These are phyloP conservation scores for Alternaria conjuncta DNA, from an alignment of 2,329 filamentous ascomycete species.

Conservation along the genomic window DNA sequence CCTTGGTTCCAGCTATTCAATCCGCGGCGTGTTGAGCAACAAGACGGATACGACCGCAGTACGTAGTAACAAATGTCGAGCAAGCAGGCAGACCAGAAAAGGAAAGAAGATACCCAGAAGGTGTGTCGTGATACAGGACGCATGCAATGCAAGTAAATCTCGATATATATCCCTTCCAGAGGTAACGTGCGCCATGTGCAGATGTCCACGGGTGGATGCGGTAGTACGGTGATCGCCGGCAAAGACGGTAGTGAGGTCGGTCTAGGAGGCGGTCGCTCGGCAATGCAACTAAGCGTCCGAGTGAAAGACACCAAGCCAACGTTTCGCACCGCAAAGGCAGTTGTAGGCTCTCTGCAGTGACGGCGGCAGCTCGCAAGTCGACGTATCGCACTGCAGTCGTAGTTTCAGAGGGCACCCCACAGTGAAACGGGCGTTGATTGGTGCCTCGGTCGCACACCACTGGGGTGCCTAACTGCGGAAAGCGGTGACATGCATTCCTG, in stretches of 20 bases:
- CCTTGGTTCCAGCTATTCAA: neutral
- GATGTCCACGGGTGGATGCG: neutral
- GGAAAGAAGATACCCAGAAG: constrained; percentile 22
- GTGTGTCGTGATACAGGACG: constrained; percentile 36
- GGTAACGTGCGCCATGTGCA: constrained; percentile 43
- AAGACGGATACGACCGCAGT: constrained; percentile 1
- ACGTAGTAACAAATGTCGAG: constrained; percentile 12
- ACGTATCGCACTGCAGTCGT: constrained; percentile 42
- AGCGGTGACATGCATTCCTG: constrained; percentile 42
- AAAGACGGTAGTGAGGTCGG: constrained; percentile 26
- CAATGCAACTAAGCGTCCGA: constrained; percentile 23
- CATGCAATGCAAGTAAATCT: constrained; percentile 46
- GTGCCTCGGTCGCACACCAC: constrained; percentile 32
- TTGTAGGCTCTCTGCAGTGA: constrained; percentile 39
- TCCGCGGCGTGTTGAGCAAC: neutral
- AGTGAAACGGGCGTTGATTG: constrained; percentile 29
- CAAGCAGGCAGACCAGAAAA: constrained; percentile 25
- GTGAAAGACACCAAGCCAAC: constrained; percentile 24
- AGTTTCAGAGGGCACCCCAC: constrained; percentile 30
- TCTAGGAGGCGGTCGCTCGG: constrained; percentile 27
- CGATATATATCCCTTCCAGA: constrained; percentile 37
- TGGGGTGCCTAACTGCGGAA: constrained; percentile 28
- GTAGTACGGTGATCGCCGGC: constrained; percentile 15
- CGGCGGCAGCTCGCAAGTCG: constrained; percentile 34
- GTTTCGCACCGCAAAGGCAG: constrained; percentile 27